Conservation (phyloP, 306 rosid genomes). For the Glycyrrhiza uralensis region DNA sequence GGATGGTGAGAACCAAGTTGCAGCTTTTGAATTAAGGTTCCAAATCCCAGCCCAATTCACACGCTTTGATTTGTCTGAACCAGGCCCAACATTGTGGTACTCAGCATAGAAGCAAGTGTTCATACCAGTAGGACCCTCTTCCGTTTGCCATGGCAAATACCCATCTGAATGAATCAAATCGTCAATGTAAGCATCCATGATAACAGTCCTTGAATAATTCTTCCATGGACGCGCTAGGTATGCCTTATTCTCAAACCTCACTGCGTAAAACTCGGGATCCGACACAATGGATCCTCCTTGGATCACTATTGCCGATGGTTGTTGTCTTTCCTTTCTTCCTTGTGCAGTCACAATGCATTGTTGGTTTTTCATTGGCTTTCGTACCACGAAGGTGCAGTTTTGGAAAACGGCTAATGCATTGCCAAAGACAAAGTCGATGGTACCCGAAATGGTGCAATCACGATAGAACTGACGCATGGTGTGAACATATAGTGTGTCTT, state of each 20-base stretch:
- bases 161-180: constrained; percentile 53
- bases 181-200: constrained; percentile 54
- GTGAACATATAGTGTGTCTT: constrained; percentile 42
- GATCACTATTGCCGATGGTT: constrained; percentile 51
- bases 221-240: constrained; percentile 19
- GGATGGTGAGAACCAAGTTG: constrained; percentile 3
- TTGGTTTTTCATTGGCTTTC: constrained; percentile 56
- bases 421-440: constrained; percentile 71
- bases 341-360: constrained; percentile 18
- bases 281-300: constrained; percentile 40
- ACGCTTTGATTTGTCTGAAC: constrained; percentile 28
- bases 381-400: constrained; percentile 54
- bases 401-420: constrained; percentile 53
- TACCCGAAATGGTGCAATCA: constrained; percentile 64
- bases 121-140: not conserved
- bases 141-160: constrained; percentile 53
- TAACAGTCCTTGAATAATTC: constrained; percentile 54
- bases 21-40: not conserved
- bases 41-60: not conserved
- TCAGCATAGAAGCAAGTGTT: constrained; percentile 53
- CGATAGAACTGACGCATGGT: constrained; percentile 64
- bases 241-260: constrained; percentile 24
- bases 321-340: constrained; percentile 23
- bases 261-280: constrained; percentile 12
- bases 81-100: constrained; percentile 47